Evolutionary conservation across 352 stramenopile species (phyloP).

Genomic region (Phytophthora uliginosa): DNA sequence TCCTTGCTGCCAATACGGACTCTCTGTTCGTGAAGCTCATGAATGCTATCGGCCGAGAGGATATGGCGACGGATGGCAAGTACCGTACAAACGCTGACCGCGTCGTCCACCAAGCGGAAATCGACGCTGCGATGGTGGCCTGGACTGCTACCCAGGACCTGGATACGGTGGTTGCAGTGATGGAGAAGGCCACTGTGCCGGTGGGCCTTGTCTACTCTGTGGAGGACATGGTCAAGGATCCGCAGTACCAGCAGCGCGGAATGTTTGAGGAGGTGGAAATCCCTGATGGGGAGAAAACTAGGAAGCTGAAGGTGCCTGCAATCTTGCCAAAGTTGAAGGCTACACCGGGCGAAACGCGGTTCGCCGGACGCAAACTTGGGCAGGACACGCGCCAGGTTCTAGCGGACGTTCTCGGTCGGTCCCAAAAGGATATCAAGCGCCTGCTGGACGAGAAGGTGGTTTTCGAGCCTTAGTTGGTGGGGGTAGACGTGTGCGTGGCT

Average conservation of each 20-base stretch:
- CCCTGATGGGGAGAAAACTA: slow-evolving; percentile 32
- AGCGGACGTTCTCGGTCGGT: slow-evolving; percentile 58
- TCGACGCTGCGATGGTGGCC: slow-evolving; percentile 62
- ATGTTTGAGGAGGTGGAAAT: slow-evolving; percentile 87
- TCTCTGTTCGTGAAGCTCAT: slow-evolving; percentile 87
- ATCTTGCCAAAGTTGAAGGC: slow-evolving; percentile 79
- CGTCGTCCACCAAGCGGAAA: slow-evolving; percentile 66
- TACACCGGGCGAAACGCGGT: slow-evolving; percentile 72
- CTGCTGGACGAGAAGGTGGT: slow-evolving; percentile 70
- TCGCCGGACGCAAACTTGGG: slow-evolving; percentile 73
- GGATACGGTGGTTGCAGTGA: slow-evolving; percentile 57
- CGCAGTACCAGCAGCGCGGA: slow-evolving; percentile 73
- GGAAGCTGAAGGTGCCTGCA: slow-evolving; percentile 72
- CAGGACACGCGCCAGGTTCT: slow-evolving; percentile 80
- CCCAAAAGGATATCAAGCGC: slow-evolving; percentile 61
- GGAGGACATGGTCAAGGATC: slow-evolving; percentile 80
- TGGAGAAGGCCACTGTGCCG: slow-evolving; percentile 67
- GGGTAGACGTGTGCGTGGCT: neutral
- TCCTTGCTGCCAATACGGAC: slow-evolving; percentile 89
- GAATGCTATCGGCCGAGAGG: slow-evolving; percentile 67
- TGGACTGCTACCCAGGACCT: slow-evolving; percentile 68
- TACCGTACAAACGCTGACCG: slow-evolving; percentile 78
- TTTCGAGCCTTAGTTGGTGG: slow-evolving; percentile 59
- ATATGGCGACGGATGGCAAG: slow-evolving; percentile 67
- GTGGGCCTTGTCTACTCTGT: slow-evolving; percentile 86